Percentiles rank a stretch among this genome's conserved stretches.
Conservation (phyloP, 257 asterid species). For the Przewalskia tangutica region DNA sequence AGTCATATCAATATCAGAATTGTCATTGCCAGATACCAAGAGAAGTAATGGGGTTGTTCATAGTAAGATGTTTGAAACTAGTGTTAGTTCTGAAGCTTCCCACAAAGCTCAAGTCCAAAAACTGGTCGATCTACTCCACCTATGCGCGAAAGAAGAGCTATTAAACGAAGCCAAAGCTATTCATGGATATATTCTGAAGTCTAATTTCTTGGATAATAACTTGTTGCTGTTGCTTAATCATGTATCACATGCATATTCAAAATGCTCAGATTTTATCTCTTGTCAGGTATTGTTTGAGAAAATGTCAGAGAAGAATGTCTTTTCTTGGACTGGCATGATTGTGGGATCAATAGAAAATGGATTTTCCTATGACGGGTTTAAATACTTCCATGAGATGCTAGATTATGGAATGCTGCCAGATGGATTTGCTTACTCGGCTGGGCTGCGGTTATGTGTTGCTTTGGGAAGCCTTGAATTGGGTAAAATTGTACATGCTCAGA, state of each 20-base stretch:
- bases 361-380: slow-evolving; percentile 19
- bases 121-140: slow-evolving; percentile 34
- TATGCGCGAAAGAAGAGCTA: slow-evolving; percentile 26
- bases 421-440: slow-evolving; percentile 39
- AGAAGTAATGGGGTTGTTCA: slow-evolving; percentile 8
- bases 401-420: slow-evolving; percentile 28
- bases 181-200: slow-evolving; percentile 35
- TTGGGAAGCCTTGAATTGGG: slow-evolving; percentile 30
- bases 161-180: slow-evolving; percentile 21
- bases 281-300: slow-evolving; percentile 25
- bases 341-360: slow-evolving; percentile 28
- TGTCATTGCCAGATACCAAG: slow-evolving; percentile 11
- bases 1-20: neutral
- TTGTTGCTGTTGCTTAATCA: slow-evolving; percentile 38
- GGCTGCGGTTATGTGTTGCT: slow-evolving; percentile 33
- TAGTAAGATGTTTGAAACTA: slow-evolving; percentile 1
- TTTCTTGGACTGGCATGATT: slow-evolving; percentile 52
- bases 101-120: slow-evolving; percentile 24
- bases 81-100: slow-evolving; percentile 15
- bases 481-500: slow-evolving; percentile 32
- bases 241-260: slow-evolving; percentile 40
- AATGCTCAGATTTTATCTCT: slow-evolving; percentile 34
- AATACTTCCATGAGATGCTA: slow-evolving; percentile 28
- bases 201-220: slow-evolving; percentile 16
- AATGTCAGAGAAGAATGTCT: slow-evolving; percentile 30